Base-by-base conservation (phyloP, 495 filamentous ascomycete species). In the Penicillium desertorum region DNA sequence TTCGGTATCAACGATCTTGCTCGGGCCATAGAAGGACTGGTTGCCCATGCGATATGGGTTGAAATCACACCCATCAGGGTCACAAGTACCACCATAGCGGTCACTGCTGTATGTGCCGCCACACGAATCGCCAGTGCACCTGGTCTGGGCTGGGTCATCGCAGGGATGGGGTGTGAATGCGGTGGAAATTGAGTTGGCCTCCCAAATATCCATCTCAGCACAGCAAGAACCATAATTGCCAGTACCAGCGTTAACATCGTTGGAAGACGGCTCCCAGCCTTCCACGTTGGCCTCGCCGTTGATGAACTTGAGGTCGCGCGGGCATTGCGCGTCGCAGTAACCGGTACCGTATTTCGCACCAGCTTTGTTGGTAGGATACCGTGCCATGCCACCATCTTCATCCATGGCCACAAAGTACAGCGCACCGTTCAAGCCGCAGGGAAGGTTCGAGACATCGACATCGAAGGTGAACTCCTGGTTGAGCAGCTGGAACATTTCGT, bases 31-130 rank as follows among this genome's bases (percentile, higher is more conserved):
- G 80, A 85, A 90, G 65, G 69, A 63, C 22, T 67, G 74, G 73
- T 84, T 76, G 58, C 85, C 85, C 74, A 81, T 74, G 61, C 79
- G 81, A 79, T 86, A 89, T 20, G 81, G 71, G 83, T 91, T 91
- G 81, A 87, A 88, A 67, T 89, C 87, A 71, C 88, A 91, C 39
- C 86, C 86, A 64, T 84, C 85, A 61, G 87, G 82, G 65, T 91
- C 88, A 66, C 88, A 91, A 54, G 81, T 77, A 49, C 76, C 80
- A 45, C 55, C 66, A 59, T 80, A 80, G 59, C 73, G 71, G 27
- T 59, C 54, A 17, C 10, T 34, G 25, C 56, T 66, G 62, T 76
- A 74, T n/a, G 71, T 71, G 44, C 76, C 76, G 48, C 79, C 82
- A 60, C 85, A 87, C 34, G 74, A 69, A 45, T 69, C 70, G 19